Base-by-base conservation (phyloP, 805 yeast species). In the Clavispora vitiphila region DNA sequence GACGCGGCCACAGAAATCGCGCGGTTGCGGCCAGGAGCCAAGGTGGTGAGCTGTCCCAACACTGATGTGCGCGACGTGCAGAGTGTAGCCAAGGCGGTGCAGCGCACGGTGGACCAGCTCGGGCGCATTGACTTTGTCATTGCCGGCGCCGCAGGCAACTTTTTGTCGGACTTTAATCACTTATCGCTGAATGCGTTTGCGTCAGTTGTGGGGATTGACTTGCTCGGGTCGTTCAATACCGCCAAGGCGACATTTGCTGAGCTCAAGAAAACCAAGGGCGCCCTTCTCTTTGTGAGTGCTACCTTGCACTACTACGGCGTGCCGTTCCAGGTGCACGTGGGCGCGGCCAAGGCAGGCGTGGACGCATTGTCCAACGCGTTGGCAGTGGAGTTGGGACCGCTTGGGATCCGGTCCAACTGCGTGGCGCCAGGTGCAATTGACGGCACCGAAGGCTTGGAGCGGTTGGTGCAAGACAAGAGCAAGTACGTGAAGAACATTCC, bases 131-230 rank as follows among this genome's bases (percentile, higher is more conserved):
- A 69, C 50, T 67, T 47, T 43, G 70, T 69, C 8, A 69, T 69
- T 49, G 72, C 72, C 11, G 74, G 74, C 6, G 72, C 73, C 3
- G 74, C 73, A 0, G 72, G 73, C 7, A 68, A 68, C 53, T 69
- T 66, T 43, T 54, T 69, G 36, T 47, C 62, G 37, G 74, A 69
- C 51, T 69, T 67, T 54, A 69, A 68, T 49, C 74, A 69, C 43
- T 58, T 69, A 43, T 67, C 72, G 24, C 54, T 64, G 40, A 67
- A 67, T 46, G 73, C 72, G 11, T 69, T 69, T 55, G 60, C 64
- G 39, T 50, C 65, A 11, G 72, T 69, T 19, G 60, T 67, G 15
- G 48, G 53, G 29, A 68, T 69, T 37, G 74, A 69, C 47, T 56
- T 67, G 40, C 55, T 67, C 30, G 74, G 73, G 5, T 67, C 71